A percentile compares a stretch with the other conserved stretches of the same genome.
Conservation (phyloP, 2,329 filamentous ascomycete genomes). For the Pestalotiopsis sp. region DNA sequence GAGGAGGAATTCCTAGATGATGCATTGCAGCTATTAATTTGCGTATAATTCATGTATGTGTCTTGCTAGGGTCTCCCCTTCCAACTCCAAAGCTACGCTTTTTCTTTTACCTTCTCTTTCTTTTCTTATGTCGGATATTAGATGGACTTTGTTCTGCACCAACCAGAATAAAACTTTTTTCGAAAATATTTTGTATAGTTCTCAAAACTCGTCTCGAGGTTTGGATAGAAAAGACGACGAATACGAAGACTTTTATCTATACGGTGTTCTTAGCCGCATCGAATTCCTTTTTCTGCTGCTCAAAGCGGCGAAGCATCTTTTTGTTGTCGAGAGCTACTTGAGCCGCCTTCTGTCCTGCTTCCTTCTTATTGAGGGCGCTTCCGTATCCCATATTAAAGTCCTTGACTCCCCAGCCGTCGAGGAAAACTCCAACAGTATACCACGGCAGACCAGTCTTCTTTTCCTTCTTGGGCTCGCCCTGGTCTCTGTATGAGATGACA, state of each 20-base stretch:
- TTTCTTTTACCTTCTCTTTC: no score
- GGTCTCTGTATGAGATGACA: constrained; percentile 63
- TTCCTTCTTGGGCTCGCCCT: constrained; percentile 56
- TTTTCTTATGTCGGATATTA: no score
- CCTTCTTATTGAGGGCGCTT: constrained; percentile 66
- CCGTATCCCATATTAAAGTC: constrained; percentile 65
- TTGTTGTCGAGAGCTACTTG: constrained; percentile 65
- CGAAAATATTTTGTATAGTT: no score
- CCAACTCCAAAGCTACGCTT: no score
- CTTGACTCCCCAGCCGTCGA: constrained; percentile 71
- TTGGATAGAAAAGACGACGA: no score
- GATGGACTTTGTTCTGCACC: no score
- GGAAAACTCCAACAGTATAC: constrained; percentile 65
- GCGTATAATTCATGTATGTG: neutral
- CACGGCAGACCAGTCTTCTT: constrained; percentile 55
- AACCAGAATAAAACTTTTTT: no score
- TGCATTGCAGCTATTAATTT: neutral
- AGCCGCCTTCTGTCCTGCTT: constrained; percentile 71
- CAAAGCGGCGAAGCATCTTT: constrained; percentile 58
- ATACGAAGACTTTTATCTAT: no score
- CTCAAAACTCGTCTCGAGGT: no score
- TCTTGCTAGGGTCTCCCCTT: neutral
- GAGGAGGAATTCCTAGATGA: neutral
- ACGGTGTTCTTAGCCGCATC: constrained; percentile 28
- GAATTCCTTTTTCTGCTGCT: constrained; percentile 50